phyloP scores from a whole-genome alignment of 2,329 filamentous ascomycete genomes.

The Stemphylium beticola region DNA sequence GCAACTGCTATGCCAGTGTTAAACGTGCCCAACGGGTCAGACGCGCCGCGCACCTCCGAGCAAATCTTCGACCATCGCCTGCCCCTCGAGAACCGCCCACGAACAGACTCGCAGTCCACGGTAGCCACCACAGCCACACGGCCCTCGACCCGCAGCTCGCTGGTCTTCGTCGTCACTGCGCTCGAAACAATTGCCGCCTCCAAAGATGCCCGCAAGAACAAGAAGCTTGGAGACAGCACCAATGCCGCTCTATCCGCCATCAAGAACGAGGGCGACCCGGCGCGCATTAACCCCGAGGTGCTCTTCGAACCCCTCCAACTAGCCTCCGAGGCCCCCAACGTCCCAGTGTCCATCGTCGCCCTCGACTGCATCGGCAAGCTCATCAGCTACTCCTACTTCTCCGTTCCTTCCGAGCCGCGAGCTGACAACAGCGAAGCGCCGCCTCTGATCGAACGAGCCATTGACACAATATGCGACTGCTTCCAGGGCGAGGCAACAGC shows the following conservation, averaged over 20 bases:
- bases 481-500: constrained; percentile 96
- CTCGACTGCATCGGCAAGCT: constrained; percentile 98
- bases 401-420: constrained; percentile 63
- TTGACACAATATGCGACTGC: constrained; percentile 99
- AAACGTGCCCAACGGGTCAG: constrained; percentile 31
- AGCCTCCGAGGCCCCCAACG: constrained; percentile 84
- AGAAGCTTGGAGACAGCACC: constrained; percentile 80
- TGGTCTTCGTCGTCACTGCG: constrained; percentile 93
- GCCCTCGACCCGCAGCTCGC: constrained; percentile 80
- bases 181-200: constrained; percentile 90
- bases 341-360: constrained; percentile 84
- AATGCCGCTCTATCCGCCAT: constrained; percentile 84
- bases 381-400: constrained; percentile 98
- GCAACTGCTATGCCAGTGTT: constrained; percentile 33
- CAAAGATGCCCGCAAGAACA: constrained; percentile 87
- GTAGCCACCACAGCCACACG: constrained; percentile 56
- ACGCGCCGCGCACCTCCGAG: constrained; percentile 42
- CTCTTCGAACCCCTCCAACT: constrained; percentile 91
- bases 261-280: constrained; percentile 76
- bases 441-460: constrained; percentile 93
- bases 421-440: constrained; percentile 52
- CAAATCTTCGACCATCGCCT: constrained; percentile 45
- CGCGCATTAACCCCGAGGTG: constrained; percentile 86
- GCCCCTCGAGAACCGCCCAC: constrained; percentile 47
- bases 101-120: constrained; percentile 68